Base-by-base conservation (phyloP, 768 basidiomycete genomes). In the Zangia roseola region DNA sequence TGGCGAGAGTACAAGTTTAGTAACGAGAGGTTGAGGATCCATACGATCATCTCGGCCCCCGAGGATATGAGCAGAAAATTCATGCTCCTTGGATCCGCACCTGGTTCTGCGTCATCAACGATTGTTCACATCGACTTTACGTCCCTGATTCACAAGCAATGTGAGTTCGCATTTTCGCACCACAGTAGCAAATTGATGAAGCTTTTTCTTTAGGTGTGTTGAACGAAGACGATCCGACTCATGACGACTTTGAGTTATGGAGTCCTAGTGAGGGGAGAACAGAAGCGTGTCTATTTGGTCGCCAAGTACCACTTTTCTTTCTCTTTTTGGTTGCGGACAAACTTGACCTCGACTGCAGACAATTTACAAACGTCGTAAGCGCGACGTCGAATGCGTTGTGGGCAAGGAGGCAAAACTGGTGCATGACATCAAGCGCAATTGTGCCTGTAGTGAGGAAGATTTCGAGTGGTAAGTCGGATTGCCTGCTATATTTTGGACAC, bases 181-280 rank as follows among this genome's bases (percentile, higher is more conserved):
- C 34, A n/a, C 17, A 19, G n/a, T 21, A 19, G 34, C 23, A 17
- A 19, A 38, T 61, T 52, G 10, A 49, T 21, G 16, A 24, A 14
- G 31, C 36, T 10, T 45, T 20, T 30, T 47, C 30, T 2, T 14
- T 52, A 95, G 94, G 94, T 67, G 69, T 74, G 1, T 70, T 94
- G 39, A 80, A 77, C 50, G 43, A 78, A 5, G 78, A 92, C 1
- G 71, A 97, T 59, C 86, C 94, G 7, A 78, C 76, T 16, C 72
- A 85, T 33, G 94, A 97, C 62, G 97, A 99, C 70, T 98, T 98
- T 63, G 94, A 98, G 64, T 71, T 97, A 2, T 98, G 97, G 97
- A 93, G 88, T 63, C 97, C 95, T 0, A 91, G 89, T 49, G 88
- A 94, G 61, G 84, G 84, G 39, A 82, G 97, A n/a, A 72, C 79